Conservation (phyloP, 148 eudicot species). For the Heliamphora exappendiculata region DNA sequence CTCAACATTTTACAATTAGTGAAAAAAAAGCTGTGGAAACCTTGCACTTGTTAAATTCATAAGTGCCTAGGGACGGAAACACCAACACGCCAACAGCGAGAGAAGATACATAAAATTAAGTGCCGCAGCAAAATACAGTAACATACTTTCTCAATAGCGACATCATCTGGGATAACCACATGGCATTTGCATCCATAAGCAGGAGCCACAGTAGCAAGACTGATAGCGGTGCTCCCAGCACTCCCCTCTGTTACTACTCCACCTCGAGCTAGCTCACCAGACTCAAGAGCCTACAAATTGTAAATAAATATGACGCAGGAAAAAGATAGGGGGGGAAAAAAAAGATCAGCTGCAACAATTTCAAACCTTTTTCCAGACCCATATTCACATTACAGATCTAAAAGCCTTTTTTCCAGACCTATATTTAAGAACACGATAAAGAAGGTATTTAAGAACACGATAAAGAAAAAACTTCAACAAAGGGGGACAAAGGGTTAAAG, state of each 20-base stretch:
- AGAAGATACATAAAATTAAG: not conserved
- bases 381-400: not conserved
- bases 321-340: not conserved
- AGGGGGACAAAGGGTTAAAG: not conserved
- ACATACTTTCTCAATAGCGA: constrained; percentile 80
- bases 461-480: not conserved
- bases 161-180: constrained; percentile 96
- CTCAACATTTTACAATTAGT: not conserved
- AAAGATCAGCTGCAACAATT: constrained; percentile 5
- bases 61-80: not conserved
- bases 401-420: no score
- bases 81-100: not conserved
- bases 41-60: not conserved
- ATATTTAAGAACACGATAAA: no score
- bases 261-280: constrained; percentile 65
- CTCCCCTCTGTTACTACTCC: constrained; percentile 97
- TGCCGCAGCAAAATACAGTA: not conserved
- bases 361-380: not conserved
- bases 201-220: constrained; percentile 94
- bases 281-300: constrained; percentile 55
- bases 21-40: not conserved
- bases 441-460: not conserved
- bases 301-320: not conserved
- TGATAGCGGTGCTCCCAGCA: constrained; percentile 99
- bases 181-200: constrained; percentile 95